Evolutionary conservation across 352 stramenopile species (phyloP), one percentile per base, ranked within the genome.

Genomic region (Globisporangium irregulare): DNA sequence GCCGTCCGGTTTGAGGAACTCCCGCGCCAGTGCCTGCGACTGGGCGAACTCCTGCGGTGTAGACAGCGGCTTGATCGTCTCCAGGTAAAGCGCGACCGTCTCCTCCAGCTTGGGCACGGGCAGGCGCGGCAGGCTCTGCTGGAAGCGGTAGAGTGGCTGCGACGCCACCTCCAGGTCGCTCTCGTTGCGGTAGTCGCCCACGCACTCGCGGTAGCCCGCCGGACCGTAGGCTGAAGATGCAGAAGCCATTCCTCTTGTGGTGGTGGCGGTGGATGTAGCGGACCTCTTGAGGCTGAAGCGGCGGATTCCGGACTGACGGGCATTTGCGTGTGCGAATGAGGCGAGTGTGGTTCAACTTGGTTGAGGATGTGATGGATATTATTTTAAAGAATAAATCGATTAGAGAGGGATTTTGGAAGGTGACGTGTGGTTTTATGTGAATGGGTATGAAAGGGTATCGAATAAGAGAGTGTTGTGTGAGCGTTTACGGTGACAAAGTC

Each of bases 121-220:
- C 38, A 99, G 84, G 7, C 80, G 82, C 53, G 96, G 94, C 2
- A 99, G 72, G 15, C 78, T 64, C 34, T 72, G 57, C 78, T 99
- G 97, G 68, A 91, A 92, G 58, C 71, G 73, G 76, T 97, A 97
- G 32, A 92, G 78, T 53, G 79, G 75, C 32, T 79, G 74, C 24
- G 80, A 78, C 12, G 76, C 18, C 59, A 78, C 64, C 57, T 94
- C 82, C 25, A 90, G 72, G 70, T 94, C 89, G 48, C 72, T 73
- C 66, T 94, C 84, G 32, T 87, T 74, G 67, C 89, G 90, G 59
- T 94, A 94, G 74, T 98, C 94, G 73, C 98, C 94, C 22, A 73
- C 80, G 76, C 98, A 98, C 67, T 99, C 92, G 75, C 97, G 97
- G 80, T 98, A 98, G 76, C 97, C 98, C 38, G 71, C 66, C 2